Evolutionary conservation across 2,329 filamentous ascomycete species (phyloP), one percentile per base, ranked within the genome.

Genomic region (Paecilomyces dactylethromorphus): DNA sequence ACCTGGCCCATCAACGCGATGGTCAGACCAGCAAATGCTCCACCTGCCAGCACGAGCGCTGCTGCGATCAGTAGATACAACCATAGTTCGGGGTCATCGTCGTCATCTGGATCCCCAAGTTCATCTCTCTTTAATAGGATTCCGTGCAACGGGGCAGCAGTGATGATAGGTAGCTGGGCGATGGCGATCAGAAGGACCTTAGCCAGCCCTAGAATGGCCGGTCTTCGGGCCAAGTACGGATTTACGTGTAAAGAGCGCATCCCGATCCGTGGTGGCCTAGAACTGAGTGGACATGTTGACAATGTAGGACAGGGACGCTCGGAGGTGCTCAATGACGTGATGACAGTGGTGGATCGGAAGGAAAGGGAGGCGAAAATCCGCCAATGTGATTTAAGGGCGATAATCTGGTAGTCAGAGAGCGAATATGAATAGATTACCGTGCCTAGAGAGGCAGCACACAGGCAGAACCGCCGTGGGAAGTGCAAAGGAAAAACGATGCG

Each of bases 1-100:
- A 78, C 77, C 68, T 88, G 85, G 58, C 85, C 85, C 85, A 88
- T 88, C 66, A 87, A 75, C 66, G 76, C 71, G 65, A 78, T 78
- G 60, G 94, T 99, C 74, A 99, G 78, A 33, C 94, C 94, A 10
- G 94, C 94, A 78, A 99, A 99, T 45, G 91, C 91, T 62, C 94
- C 94, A 62, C 94, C 94, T 0, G 90, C 83, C 61, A 97, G 79
- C 10, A 97, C 94, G 58, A 99, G 82, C 24, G 86, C 82, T 60
- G 91, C 83, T 18, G 93, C 95, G 31, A 92, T 82, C 58, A 87
- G 81, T 62, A 94, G 83, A 69, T 97, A 91, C 53, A 93, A 79
- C 89, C 90, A 96, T 65, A 96, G 78, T 55, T 84, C 83, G 7
- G 86, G 82, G 62, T 88, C 87, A 24, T 82, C 78, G 7, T 77